Conservation (phyloP, 2,329 filamentous ascomycete genomes). For the Diaporthe eres region DNA sequence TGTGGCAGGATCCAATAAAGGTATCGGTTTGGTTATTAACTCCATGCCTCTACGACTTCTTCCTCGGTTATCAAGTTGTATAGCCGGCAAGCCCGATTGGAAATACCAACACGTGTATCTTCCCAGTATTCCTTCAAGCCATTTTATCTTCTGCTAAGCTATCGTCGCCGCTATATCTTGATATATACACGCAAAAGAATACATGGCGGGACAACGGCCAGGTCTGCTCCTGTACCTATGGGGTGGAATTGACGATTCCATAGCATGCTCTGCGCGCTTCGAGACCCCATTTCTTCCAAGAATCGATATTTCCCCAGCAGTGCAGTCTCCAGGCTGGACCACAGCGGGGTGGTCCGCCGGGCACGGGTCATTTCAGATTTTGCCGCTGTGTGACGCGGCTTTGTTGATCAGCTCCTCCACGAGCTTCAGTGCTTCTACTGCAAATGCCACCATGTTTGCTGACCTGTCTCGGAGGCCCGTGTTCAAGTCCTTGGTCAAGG, state of each 20-base stretch:
- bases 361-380: conserved; percentile 13
- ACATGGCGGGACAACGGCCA: not conserved
- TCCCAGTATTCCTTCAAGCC: not conserved
- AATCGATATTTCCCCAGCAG: not conserved
- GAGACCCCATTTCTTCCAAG: not conserved
- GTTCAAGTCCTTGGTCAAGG: conserved; percentile 67
- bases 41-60: too few species aligned
- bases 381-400: not conserved
- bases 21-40: too few species aligned
- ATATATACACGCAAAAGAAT: not conserved
- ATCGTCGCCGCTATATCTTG: not conserved
- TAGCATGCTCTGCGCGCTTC: not conserved
- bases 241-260: too few species aligned
- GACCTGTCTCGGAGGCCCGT: conserved; percentile 69
- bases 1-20: too few species aligned
- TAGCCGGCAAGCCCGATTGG: not conserved
- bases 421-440: conserved; percentile 68
- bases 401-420: conserved; percentile 67
- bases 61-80: too few species aligned
- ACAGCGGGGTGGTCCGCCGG: too few species aligned
- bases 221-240: too few species aligned
- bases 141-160: not conserved
- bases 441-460: conserved; percentile 75
- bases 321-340: not conserved
- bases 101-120: not conserved